phyloP scores from a whole-genome alignment of 1,284 basidiomycete species.

The Anthracocystis panici-leucophaei region DNA sequence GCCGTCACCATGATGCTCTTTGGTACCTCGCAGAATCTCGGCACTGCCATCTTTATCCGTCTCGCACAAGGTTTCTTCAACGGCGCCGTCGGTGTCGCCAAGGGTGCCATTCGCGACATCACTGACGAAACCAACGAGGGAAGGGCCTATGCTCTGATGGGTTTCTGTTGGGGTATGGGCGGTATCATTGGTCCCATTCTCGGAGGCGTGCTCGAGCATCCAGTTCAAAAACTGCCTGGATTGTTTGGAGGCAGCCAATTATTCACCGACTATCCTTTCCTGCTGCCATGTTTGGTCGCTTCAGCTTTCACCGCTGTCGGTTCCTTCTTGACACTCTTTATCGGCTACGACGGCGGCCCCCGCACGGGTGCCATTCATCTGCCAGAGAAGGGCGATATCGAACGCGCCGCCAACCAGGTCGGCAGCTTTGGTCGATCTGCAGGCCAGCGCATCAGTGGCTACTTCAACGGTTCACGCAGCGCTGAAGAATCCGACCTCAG shows the following conservation, averaged over 20 bases:
- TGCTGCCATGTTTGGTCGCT: slow-evolving; percentile 84
- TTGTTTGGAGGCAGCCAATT: slow-evolving; percentile 76
- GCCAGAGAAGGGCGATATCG: slow-evolving; percentile 56
- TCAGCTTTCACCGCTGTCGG: slow-evolving; percentile 74
- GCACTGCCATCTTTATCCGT: slow-evolving; percentile 84
- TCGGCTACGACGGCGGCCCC: slow-evolving; percentile 81
- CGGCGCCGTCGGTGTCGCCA: slow-evolving; percentile 89
- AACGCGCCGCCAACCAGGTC: slow-evolving; percentile 43
- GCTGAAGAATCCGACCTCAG: slow-evolving; percentile 43
- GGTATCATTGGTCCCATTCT: slow-evolving; percentile 81
- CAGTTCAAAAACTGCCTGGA: slow-evolving; percentile 84
- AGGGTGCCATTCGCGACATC: slow-evolving; percentile 84
- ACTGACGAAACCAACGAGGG: slow-evolving; percentile 92
- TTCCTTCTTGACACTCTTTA: slow-evolving; percentile 85
- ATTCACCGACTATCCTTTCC: slow-evolving; percentile 87
- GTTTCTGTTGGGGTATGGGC: slow-evolving; percentile 96
- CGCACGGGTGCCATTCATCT: slow-evolving; percentile 60
- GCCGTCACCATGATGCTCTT: slow-evolving; percentile 82
- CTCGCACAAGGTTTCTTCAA: slow-evolving; percentile 94
- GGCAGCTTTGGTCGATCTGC: slow-evolving; percentile 58
- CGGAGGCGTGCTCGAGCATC: slow-evolving; percentile 74
- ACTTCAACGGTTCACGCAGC: slow-evolving; percentile 46
- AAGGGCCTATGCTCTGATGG: slow-evolving; percentile 90
- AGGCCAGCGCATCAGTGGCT: slow-evolving; percentile 61
- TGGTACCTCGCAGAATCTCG: slow-evolving; percentile 77